Conservation (phyloP, 2,329 filamentous ascomycete genomes). For the Pseudogymnoascus pannorum region DNA sequence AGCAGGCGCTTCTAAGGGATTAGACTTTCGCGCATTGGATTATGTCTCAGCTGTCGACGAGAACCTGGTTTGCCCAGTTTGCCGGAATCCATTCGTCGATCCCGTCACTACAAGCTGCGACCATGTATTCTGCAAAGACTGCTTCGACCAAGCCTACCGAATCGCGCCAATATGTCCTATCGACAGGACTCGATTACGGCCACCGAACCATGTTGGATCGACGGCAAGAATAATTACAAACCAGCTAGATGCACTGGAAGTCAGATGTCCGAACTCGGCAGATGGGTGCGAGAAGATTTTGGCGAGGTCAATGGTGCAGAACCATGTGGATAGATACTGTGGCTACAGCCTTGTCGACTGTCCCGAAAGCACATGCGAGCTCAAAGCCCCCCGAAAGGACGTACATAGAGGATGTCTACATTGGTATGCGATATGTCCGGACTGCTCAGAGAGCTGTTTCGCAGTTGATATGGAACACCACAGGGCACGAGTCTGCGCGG, state of each 20-base stretch:
- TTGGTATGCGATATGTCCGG: conserved; percentile 42
- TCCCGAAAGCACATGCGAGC: conserved; percentile 44
- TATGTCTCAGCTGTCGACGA: conserved; percentile 31
- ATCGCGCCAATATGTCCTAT: conserved; percentile 46
- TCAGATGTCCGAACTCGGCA: conserved; percentile 48
- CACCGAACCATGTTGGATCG: conserved; percentile 28
- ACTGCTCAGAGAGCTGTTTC: conserved; percentile 42
- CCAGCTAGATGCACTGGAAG: conserved; percentile 52
- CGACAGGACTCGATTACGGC: conserved; percentile 41
- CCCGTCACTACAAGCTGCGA: conserved; percentile 56
- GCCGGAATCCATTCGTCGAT: conserved; percentile 52
- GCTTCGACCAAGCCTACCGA: conserved; percentile 40
- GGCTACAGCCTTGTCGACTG: conserved; percentile 49
- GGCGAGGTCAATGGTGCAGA: conserved; percentile 46
- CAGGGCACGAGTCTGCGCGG: conserved; percentile 38
- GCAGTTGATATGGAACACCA: conserved; percentile 43
- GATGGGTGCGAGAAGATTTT: conserved; percentile 45
- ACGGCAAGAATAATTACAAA: conserved; percentile 45
- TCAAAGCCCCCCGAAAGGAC: conserved; percentile 45
- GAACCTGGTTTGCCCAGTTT: conserved; percentile 38
- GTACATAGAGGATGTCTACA: conserved; percentile 49
- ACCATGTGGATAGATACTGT: conserved; percentile 51
- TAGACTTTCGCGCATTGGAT: conserved; percentile 30
- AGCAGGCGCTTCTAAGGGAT: background rate
- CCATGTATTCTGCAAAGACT: conserved; percentile 57